Conservation (phyloP, 2,329 filamentous ascomycete species). For the Pyrenophora graminea region DNA sequence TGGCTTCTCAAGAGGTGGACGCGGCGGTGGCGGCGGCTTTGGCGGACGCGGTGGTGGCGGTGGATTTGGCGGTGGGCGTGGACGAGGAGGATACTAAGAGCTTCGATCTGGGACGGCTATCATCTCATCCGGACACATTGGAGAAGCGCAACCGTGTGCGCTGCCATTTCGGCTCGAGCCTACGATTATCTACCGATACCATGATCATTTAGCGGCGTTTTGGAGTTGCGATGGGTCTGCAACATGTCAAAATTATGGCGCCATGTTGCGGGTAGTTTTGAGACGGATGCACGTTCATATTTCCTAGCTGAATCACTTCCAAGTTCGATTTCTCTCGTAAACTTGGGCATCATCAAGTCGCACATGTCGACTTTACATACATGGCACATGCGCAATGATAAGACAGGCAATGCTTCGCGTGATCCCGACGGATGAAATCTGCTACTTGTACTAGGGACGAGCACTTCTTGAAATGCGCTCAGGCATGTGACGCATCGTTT, state of each 20-base stretch:
- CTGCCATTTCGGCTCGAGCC: slow-evolving; percentile 23
- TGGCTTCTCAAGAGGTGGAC: slow-evolving; percentile 44
- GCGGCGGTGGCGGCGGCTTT: slow-evolving; percentile 54
- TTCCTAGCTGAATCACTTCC: slow-evolving; percentile 16
- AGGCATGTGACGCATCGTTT: no score
- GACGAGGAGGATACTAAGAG: slow-evolving; percentile 40
- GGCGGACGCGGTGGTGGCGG: slow-evolving; percentile 29
- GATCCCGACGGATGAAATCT: no score
- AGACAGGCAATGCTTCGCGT: neutral
- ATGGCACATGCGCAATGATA: neutral
- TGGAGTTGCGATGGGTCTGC: slow-evolving; percentile 33
- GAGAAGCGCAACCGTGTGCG: slow-evolving; percentile 21
- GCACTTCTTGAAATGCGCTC: no score
- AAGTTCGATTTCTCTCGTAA: slow-evolving; percentile 7
- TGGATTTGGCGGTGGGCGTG: slow-evolving; percentile 29
- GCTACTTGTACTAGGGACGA: no score
- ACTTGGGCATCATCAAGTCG: neutral
- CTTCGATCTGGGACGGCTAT: slow-evolving; percentile 9
- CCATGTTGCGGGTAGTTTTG: slow-evolving; percentile 17
- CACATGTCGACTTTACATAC: neutral
- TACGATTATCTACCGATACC: slow-evolving; percentile 39
- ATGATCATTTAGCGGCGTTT: slow-evolving; percentile 42
- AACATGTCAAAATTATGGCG: slow-evolving; percentile 33
- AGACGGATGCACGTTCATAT: slow-evolving; percentile 10
- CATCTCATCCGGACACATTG: slow-evolving; percentile 11